Conservation (phyloP, 1,284 basidiomycete species). For the Leccinum insolens region DNA sequence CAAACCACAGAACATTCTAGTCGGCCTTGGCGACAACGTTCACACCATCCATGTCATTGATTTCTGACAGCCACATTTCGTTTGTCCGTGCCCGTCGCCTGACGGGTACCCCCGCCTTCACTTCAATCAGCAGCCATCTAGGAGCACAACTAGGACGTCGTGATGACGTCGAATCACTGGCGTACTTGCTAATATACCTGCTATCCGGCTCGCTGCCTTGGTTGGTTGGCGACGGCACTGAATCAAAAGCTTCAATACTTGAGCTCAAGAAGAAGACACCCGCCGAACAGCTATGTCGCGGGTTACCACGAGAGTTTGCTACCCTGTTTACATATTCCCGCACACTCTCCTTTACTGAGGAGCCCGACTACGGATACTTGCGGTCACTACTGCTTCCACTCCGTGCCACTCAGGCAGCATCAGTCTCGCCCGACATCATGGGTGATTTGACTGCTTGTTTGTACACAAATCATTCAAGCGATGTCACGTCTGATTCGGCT, state of each 20-base stretch:
- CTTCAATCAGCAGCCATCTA: neutral
- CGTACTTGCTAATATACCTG: neutral
- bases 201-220: neutral
- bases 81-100: neutral
- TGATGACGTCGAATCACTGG: neutral
- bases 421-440: neutral
- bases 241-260: neutral
- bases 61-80: neutral
- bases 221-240: neutral
- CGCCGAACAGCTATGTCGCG: neutral
- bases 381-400: neutral
- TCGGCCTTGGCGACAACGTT: neutral
- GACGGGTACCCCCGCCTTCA: neutral
- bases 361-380: neutral
- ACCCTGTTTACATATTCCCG: neutral
- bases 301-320: neutral
- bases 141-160: neutral
- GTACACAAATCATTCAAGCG: neutral
- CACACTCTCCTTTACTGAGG: neutral
- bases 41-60: neutral
- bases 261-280: neutral
- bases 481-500: neutral
- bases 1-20: slow-evolving; percentile 1
- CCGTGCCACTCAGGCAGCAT: neutral
- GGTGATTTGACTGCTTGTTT: neutral